Conservation (phyloP, 768 basidiomycete genomes). For the Podaxis sp. region DNA sequence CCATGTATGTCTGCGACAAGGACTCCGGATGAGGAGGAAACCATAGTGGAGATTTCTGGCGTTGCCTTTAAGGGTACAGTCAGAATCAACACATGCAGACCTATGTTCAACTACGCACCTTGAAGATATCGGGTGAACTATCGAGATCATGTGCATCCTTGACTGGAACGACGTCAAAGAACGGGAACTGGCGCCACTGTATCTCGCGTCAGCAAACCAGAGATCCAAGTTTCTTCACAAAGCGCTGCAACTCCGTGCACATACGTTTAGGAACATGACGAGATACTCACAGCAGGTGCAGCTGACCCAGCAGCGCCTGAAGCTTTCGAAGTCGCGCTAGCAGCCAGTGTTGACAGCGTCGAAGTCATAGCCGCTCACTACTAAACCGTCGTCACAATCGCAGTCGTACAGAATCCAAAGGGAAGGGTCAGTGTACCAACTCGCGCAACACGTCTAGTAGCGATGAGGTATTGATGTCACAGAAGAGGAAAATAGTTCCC, state of each 20-base stretch:
- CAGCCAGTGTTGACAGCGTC: conserved; percentile 25
- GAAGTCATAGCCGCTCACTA: conserved; percentile 27
- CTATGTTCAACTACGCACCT: conserved; percentile 22
- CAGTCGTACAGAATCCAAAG: not conserved
- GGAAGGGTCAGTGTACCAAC: not conserved
- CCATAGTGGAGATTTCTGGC: conserved; percentile 71
- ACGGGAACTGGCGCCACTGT: conserved; percentile 88
- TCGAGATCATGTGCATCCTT: conserved; percentile 79
- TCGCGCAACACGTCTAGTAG: not conserved
- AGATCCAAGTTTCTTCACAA: not conserved
- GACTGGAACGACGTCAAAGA: conserved; percentile 79
- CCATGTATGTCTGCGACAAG: conserved; percentile 88
- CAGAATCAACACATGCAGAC: not conserved
- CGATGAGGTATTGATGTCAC: not conserved
- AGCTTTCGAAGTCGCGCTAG: conserved; percentile 23
- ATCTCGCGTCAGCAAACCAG: not conserved
- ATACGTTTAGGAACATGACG: conserved; percentile 5
- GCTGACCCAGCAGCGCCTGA: conserved; percentile 18
- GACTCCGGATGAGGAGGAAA: conserved; percentile 62
- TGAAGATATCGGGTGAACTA: conserved; percentile 76
- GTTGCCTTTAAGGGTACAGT: conserved; percentile 40
- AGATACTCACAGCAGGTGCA: not conserved
- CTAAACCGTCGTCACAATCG: not conserved
- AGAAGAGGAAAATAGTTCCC: conserved; percentile 25
- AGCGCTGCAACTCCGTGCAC: not conserved